Evolutionary conservation across 2,329 filamentous ascomycete genomes (phyloP).

Genomic region (Trichoderma brevicompactum): DNA sequence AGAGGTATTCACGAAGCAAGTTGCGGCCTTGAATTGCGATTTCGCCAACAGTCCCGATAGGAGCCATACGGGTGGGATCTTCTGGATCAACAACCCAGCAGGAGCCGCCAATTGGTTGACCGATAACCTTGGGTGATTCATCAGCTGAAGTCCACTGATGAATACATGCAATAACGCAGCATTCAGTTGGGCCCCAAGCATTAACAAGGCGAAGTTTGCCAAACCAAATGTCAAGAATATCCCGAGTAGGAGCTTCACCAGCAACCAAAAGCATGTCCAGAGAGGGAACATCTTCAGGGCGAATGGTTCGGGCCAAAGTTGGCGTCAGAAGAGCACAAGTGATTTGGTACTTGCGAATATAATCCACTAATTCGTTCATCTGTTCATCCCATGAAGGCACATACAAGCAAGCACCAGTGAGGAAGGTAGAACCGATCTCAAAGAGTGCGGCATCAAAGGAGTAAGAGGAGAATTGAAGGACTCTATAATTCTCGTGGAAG

Average conservation of each 20-base stretch:
- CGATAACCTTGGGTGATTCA: constrained; percentile 5
- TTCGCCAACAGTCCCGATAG: constrained; percentile 25
- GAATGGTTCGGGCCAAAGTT: constrained; percentile 40
- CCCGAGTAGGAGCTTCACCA: constrained; percentile 16
- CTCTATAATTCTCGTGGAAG: background rate
- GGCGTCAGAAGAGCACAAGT: constrained; percentile 6
- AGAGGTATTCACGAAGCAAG: constrained; percentile 21
- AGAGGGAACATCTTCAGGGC: constrained; percentile 47
- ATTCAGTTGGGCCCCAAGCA: constrained; percentile 25
- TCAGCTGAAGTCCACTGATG: background rate
- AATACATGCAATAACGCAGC: constrained; percentile 2
- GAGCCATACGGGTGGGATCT: constrained; percentile 5
- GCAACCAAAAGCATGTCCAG: constrained; percentile 50
- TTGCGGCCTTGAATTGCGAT: constrained; percentile 20
- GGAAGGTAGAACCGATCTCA: constrained; percentile 12
- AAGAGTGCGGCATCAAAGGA: constrained; percentile 13
- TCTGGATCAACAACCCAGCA: constrained; percentile 20
- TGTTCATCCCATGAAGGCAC: constrained; percentile 23
- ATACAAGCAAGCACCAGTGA: constrained; percentile 20
- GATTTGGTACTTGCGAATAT: background rate
- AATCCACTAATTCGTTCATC: constrained; percentile 10
- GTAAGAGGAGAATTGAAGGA: constrained; percentile 27
- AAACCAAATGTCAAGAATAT: constrained; percentile 25
- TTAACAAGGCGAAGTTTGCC: constrained; percentile 13
- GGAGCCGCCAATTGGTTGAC: constrained; percentile 17